Evolutionary conservation across 495 filamentous ascomycete genomes (phyloP).

Genomic region (Penicillium antarcticum): DNA sequence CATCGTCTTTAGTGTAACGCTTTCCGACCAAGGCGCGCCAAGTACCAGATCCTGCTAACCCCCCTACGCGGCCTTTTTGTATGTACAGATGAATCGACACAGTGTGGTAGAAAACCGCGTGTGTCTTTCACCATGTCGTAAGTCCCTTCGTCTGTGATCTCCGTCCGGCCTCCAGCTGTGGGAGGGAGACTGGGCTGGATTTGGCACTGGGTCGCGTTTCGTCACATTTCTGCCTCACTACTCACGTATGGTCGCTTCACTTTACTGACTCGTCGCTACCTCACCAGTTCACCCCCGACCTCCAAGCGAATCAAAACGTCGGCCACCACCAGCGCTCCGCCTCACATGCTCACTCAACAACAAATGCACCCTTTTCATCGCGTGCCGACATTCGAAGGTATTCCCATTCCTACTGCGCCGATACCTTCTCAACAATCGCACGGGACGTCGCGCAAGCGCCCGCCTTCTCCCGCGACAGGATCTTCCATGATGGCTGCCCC

Average conservation of each 20-base stretch:
- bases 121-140: conserved; percentile 50
- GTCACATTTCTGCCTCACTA: neutral
- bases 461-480: conserved; percentile 34
- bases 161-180: conserved; percentile 16
- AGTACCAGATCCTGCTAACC: conserved; percentile 41
- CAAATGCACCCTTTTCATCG: conserved; percentile 42
- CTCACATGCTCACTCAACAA: conserved; percentile 41
- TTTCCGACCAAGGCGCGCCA: conserved; percentile 35
- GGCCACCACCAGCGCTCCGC: conserved; percentile 33
- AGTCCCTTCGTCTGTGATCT: conserved; percentile 41
- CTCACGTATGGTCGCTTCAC: conserved; percentile 1
- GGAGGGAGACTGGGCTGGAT: conserved; percentile 24
- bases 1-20: conserved; percentile 45
- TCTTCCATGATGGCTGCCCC: conserved; percentile 35
- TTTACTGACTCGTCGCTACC: conserved; percentile 1
- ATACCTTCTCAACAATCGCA: conserved; percentile 31
- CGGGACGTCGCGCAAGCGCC: conserved; percentile 41
- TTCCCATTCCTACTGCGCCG: conserved; percentile 38
- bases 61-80: conserved; percentile 34
- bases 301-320: conserved; percentile 46
- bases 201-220: conserved; percentile 12
- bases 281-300: conserved; percentile 38
- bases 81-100: conserved; percentile 43
- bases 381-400: conserved; percentile 38
- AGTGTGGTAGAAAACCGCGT: conserved; percentile 38